A percentile compares a stretch with the other conserved stretches of the same genome.
phyloP scores from a whole-genome alignment of 768 basidiomycete species.

The Candolleomyces aberdarensis region DNA sequence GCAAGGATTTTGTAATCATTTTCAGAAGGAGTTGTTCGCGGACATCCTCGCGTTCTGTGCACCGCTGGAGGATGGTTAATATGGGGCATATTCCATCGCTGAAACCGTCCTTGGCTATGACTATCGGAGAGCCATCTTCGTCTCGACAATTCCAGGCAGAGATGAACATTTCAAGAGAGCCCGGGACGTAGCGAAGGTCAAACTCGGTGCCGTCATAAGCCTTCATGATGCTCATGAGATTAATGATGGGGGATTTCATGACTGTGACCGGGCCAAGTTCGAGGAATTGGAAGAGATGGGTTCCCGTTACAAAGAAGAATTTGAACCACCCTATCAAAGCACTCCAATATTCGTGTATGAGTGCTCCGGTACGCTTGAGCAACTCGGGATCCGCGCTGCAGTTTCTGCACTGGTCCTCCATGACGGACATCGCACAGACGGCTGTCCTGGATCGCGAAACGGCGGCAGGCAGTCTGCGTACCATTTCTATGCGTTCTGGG shows the following conservation, averaged over 20 bases:
- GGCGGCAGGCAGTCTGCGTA: neutral
- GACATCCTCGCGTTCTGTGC: neutral
- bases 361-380: neutral
- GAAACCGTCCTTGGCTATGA: neutral
- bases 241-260: neutral
- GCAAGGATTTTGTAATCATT: neutral
- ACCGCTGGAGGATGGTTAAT: neutral
- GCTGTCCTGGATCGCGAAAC: neutral
- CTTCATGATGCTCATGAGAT: neutral
- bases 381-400: neutral
- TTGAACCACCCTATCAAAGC: neutral
- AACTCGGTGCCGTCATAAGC: neutral
- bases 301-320: neutral
- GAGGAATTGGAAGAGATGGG: neutral
- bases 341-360: neutral
- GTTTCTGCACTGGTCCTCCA: neutral
- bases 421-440: neutral
- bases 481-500: neutral
- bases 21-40: neutral
- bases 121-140: neutral
- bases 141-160: neutral
- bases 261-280: neutral
- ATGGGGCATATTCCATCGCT: neutral
- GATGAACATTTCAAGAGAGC: neutral
- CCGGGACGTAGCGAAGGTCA: neutral